Base-by-base conservation (phyloP, 352 stramenopile genomes). In the Globisporangium sylvaticum region DNA sequence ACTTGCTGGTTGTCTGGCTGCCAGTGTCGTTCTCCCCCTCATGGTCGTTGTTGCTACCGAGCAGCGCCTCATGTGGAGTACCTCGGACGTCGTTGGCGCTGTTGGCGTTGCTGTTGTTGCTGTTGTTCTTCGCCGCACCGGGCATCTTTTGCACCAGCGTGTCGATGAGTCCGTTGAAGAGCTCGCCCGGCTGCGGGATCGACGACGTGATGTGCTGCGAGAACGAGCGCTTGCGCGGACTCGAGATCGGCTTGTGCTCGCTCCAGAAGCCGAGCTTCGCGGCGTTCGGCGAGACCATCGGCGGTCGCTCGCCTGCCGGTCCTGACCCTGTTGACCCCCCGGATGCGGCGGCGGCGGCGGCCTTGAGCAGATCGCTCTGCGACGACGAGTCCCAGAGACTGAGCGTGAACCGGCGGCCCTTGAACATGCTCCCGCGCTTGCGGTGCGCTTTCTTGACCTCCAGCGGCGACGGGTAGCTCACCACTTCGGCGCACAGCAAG, bases 191-290 rank as follows among this genome's bases (percentile, higher is more conserved):
- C 58, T 91, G 84, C 2, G 74, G 71, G 58, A 91, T 89, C 62
- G 81, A 87, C n/a, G 76, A 81, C 10, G 80, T 80, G 52, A 93
- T 76, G 39, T 90, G 82, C 60, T 92, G 82, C n/a, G 84, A 92
- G 54, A 92, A 78, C 8, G 81, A 90, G 37, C 84, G 83, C 37
- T 87, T 74, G 37, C 84, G 85, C 34, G 84, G 84, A 53, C 83
- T 92, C 32, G 61, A 72, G 15, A 68, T 56, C 27, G 78, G 83
- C 42, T 88, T 87, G 9, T 81, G 85, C 55, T 92, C 83, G 56
- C 87, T 95, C 87, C 87, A 95, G 64, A 95, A 95, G 20, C 87
- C 87, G 2, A 94, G 75, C 57, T 82, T 84, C 2, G 78, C 68
- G 18, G 83, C 80, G 14, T 94, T 82, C 7, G 82, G 80, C 5